phyloP scores from a whole-genome alignment of 139 green algal species.

The Chlorella sp. region DNA sequence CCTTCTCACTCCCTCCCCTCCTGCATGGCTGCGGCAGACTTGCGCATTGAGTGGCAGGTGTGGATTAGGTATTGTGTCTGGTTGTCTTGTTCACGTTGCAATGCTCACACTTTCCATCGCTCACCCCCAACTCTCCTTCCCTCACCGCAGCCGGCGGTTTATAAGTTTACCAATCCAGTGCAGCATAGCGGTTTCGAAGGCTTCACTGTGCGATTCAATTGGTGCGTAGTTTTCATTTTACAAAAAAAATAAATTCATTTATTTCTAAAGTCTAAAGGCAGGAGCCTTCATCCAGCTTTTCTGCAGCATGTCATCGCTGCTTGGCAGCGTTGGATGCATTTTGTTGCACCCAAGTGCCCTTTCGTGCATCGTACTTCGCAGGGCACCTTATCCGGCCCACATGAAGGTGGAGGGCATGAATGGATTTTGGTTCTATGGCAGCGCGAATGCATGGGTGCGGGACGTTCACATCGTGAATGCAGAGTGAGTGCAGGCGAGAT shows the following conservation, averaged over 20 bases:
- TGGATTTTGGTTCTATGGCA: slow-evolving; percentile 3
- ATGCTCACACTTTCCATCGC: too few relatives aligned
- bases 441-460: background rate
- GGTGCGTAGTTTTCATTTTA: background rate
- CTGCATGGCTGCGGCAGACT: background rate
- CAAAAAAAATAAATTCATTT: too few relatives aligned
- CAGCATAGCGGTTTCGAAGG: slow-evolving; percentile 16
- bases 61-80: background rate
- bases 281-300: too few relatives aligned
- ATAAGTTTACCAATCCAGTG: background rate
- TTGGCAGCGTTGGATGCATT: too few relatives aligned
- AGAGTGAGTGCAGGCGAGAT: background rate
- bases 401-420: slow-evolving; percentile 4
- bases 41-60: slow-evolving; percentile 4
- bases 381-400: background rate
- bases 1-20: too few relatives aligned
- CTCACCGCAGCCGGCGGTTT: background rate
- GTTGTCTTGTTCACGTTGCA: too few relatives aligned
- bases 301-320: too few relatives aligned
- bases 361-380: background rate
- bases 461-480: slow-evolving; percentile 2
- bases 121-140: background rate
- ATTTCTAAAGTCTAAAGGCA: too few relatives aligned
- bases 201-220: slow-evolving; percentile 4
- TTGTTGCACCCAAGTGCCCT: too few relatives aligned